phyloP scores from a whole-genome alignment of 495 filamentous ascomycete species.

The Tuber brumale region DNA sequence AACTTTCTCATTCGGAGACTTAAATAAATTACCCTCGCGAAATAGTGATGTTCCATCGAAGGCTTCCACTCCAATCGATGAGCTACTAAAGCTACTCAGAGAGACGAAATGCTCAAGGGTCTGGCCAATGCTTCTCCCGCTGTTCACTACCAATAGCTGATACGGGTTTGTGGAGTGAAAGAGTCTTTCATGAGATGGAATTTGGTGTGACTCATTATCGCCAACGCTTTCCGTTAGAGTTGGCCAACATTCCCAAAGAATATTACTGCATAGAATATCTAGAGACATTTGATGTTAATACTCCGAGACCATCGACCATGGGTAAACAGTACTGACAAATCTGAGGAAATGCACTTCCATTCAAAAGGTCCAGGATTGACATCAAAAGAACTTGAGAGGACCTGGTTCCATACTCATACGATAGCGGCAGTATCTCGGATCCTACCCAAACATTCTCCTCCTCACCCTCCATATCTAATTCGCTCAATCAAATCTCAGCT shows the following conservation, averaged over 20 bases:
- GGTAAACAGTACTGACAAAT: background rate
- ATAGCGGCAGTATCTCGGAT: too few relatives aligned
- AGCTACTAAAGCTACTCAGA: background rate
- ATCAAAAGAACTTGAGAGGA: too few relatives aligned
- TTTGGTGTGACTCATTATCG: background rate
- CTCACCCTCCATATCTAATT: too few relatives aligned
- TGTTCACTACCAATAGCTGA: background rate
- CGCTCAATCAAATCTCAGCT: too few relatives aligned
- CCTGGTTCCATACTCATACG: too few relatives aligned
- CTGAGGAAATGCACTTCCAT: background rate
- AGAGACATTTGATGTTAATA: background rate
- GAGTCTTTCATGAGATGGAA: background rate
- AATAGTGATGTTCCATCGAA: background rate
- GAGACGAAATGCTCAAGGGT: background rate
- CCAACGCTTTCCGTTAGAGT: background rate
- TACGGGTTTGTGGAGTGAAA: background rate
- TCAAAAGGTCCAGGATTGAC: too few relatives aligned
- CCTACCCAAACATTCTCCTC: too few relatives aligned
- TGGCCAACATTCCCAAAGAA: background rate
- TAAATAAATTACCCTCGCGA: too few relatives aligned
- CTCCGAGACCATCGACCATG: background rate
- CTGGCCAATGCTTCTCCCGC: too few relatives aligned
- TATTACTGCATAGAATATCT: background rate
- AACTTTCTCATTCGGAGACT: background rate
- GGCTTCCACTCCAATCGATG: background rate